Evolutionary conservation across 805 yeast species (phyloP).

Genomic region (Wickerhamiella cacticola): DNA sequence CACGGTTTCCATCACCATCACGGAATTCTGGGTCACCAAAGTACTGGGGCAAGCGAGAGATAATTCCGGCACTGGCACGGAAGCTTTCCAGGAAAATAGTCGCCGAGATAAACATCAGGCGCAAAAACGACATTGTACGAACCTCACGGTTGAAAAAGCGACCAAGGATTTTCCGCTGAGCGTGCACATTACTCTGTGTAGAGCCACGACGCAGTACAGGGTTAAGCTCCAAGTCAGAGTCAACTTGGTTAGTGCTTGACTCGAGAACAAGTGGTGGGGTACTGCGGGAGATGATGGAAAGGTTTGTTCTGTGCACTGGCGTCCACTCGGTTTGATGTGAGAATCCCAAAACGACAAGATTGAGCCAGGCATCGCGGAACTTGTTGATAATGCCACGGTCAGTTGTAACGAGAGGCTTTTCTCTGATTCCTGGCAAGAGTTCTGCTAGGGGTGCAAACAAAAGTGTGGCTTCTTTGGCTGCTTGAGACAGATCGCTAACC

Average conservation of each 20-base stretch:
- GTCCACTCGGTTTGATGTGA: constrained; percentile 39
- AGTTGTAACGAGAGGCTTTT: constrained; percentile 32
- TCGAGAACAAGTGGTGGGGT: constrained; percentile 85
- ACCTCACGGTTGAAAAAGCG: constrained; percentile 25
- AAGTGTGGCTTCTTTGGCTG: constrained; percentile 57
- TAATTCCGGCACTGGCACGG: constrained; percentile 68
- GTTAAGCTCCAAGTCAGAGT: constrained; percentile 83
- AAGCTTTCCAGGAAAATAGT: constrained; percentile 65
- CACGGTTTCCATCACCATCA: constrained; percentile 53
- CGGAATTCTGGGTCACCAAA: constrained; percentile 76
- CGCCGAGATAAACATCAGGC: constrained; percentile 78
- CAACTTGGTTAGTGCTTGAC: constrained; percentile 66
- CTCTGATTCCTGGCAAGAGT: constrained; percentile 49
- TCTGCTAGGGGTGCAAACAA: constrained; percentile 64
- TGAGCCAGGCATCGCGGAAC: constrained; percentile 89
- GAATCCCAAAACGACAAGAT: constrained; percentile 83
- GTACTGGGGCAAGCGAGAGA: constrained; percentile 64
- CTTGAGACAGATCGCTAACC: constrained; percentile 18
- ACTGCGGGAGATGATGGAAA: constrained; percentile 66
- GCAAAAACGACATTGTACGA: constrained; percentile 33
- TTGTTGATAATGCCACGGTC: constrained; percentile 43
- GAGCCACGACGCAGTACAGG: constrained; percentile 84
- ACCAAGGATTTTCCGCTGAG: constrained; percentile 49
- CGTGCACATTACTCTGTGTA: constrained; percentile 64
- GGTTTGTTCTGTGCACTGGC: constrained; percentile 35